Conservation (phyloP, 2,329 filamentous ascomycete genomes). For the Thielaviopsis euricoi region DNA sequence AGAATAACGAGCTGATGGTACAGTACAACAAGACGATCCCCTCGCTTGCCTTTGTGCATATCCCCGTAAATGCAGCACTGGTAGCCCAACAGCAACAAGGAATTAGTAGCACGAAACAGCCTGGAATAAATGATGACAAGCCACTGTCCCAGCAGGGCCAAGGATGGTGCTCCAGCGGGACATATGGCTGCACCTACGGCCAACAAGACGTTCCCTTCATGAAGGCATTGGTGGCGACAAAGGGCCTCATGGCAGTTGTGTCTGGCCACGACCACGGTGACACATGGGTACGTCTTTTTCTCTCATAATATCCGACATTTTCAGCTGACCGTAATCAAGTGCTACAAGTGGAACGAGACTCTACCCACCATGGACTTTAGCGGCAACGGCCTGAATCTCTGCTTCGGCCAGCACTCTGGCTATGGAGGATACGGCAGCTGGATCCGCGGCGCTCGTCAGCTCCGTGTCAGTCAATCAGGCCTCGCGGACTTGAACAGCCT, state of each 20-base stretch:
- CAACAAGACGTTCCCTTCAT: slow-evolving; percentile 45
- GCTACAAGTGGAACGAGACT: slow-evolving; percentile 34
- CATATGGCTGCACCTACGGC: slow-evolving; percentile 25
- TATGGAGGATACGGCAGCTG: slow-evolving; percentile 55
- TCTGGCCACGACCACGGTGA: slow-evolving; percentile 51
- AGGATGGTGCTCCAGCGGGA: slow-evolving; percentile 27
- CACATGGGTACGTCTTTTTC: slow-evolving; percentile 23
- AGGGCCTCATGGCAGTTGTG: slow-evolving; percentile 41
- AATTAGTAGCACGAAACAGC: slow-evolving; percentile 23
- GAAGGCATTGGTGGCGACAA: slow-evolving; percentile 37
- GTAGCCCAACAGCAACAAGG: slow-evolving; percentile 22
- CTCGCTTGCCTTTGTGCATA: slow-evolving; percentile 32
- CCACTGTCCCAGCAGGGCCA: slow-evolving; percentile 26
- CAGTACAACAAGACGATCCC: slow-evolving; percentile 23
- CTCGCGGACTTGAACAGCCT: slow-evolving; percentile 15
- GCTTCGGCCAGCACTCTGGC: slow-evolving; percentile 50
- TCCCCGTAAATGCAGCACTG: slow-evolving; percentile 27
- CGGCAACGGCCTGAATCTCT: slow-evolving; percentile 18
- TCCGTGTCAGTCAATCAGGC: slow-evolving; percentile 17
- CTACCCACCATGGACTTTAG: slow-evolving; percentile 33
- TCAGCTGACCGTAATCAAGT: slow-evolving; percentile 19
- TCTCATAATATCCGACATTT: background rate
- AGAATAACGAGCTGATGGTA: slow-evolving; percentile 17
- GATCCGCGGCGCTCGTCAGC: slow-evolving; percentile 42
- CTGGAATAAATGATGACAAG: slow-evolving; percentile 29